Evolutionary conservation across 345 rosid genomes (phyloP), one percentile per base, ranked within the genome.

Genomic region (Citrus glauca): DNA sequence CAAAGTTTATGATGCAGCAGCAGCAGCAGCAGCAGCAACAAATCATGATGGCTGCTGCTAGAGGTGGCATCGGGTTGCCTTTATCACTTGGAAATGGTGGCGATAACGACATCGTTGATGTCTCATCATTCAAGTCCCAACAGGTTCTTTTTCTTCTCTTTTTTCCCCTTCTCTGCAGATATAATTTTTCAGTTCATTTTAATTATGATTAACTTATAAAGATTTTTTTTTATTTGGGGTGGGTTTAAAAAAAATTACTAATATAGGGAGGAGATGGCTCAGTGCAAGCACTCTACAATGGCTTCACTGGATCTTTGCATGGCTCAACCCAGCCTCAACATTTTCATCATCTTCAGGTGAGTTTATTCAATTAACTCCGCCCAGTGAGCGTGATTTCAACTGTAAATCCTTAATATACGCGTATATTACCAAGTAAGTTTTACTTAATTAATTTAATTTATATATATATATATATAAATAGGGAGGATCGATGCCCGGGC

Each of bases 341-440:
- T 87, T 90, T 92, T 70, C 89, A 90, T 45, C 91, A 88, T 67
- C 84, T 89, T 76, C 93, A 82, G 90, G 89, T 20, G 79, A 25
- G 55, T 37, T 59, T 69, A 66, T 45, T 53, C 2, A 16, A 17
- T 0, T 53, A 53, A 53, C 57, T 53, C 57, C 0, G 22, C 7
- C 50, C 50, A 1, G 57, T 53, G 35, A 16, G 4, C n/a, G 35
- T 6, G 20, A 14, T 64, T 64, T 35, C 2, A 64, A 64, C 11
- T 30, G 1, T 20, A 16, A 30, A 30, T 16, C 38, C 32, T 9
- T 45, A 13, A 3, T 13, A 45, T 45, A 45, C 1, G 4, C 50
- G 2, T 13, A 45, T 45, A 13, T 45, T 45, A 45, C 50, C 50
- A 45, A 11, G 50, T 3, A 45, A 45, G 50, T 13, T 13, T 45